phyloP scores from a whole-genome alignment of 805 yeast species.

The Yarrowia deformans region DNA sequence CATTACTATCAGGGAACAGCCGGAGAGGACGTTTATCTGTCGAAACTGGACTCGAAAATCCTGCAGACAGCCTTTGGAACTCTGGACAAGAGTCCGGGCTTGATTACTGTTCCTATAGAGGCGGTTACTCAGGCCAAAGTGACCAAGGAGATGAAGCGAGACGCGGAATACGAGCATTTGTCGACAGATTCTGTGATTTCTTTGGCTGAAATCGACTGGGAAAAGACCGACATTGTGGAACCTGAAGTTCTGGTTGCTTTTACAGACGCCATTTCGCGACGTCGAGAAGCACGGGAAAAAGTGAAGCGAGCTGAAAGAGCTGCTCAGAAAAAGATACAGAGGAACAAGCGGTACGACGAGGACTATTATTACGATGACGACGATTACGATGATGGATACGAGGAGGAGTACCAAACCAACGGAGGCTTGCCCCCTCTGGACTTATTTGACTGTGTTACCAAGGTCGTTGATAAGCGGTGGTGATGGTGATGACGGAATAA shows the following conservation, averaged over 20 bases:
- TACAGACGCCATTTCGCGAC: constrained; percentile 4
- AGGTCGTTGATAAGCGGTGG: constrained; percentile 15
- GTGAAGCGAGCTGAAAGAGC: constrained; percentile 12
- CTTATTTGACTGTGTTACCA: constrained; percentile 24
- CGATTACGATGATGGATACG: constrained; percentile 10
- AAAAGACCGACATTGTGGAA: not conserved
- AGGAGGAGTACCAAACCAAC: not conserved
- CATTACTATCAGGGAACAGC: constrained; percentile 13
- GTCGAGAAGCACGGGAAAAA: constrained; percentile 16
- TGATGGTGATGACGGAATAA: not conserved
- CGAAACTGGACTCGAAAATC: constrained; percentile 17
- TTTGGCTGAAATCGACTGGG: constrained; percentile 29
- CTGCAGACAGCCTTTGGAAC: constrained; percentile 10
- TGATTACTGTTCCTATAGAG: constrained; percentile 1
- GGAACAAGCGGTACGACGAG: not conserved
- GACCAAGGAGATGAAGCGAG: constrained; percentile 10
- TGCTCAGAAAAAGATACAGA: constrained; percentile 10
- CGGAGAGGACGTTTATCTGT: constrained; percentile 2
- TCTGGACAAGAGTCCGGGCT: constrained; percentile 1
- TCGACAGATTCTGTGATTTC: not conserved
- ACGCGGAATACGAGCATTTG: constrained; percentile 32
- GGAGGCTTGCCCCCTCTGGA: constrained; percentile 28
- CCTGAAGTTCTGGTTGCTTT: constrained; percentile 9
- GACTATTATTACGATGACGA: constrained; percentile 18
- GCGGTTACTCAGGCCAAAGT: constrained; percentile 2